Evolutionary conservation across 2,329 filamentous ascomycete species (phyloP), one percentile per base, ranked within the genome.

Genomic region (Scortechinia acanthostroma): DNA sequence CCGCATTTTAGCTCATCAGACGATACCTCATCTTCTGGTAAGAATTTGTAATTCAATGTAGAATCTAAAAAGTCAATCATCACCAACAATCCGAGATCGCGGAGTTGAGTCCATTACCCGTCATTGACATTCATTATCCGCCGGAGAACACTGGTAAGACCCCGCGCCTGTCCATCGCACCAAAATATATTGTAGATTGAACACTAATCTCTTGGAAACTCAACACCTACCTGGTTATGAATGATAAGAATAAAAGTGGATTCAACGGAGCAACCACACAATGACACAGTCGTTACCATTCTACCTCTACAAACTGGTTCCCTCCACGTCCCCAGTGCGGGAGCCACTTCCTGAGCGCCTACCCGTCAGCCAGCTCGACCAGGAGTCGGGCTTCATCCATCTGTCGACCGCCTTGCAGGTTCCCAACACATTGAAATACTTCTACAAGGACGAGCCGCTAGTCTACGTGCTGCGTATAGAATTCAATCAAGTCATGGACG

Each of bases 271-370:
- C 22, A 42, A 13, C 16, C 17, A 3, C 6, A 52, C 43, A 46
- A 57, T 58, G 54, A 43, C 50, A 2, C 46, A 52, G 40, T 20
- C 47, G n/a, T 47, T 56, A 17, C 35, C 35, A 15, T 17, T 10
- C 60, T 65, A 58, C 45, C 46, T 65, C 47, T 66, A 65, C 51
- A 66, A 66, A 47, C 56, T 66, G 40, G 46, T 64, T 5, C 57
- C 63, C 16, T 64, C 62, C 6, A 54, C 58, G 3, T 43, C 55
- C 5, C 59, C 58, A 2, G 55, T 64, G 20, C 56, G 55, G 15
- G 59, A 65, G 45, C 55, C 61, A 22, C 49, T 63, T 33, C 61
- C 61, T 22, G 35, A 40, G 17, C 51, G 51, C 22, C 54, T 65
- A 20, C 54, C 60, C 2, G 56, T 64, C 44, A 65, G 62, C 46